phyloP scores from a whole-genome alignment of 768 basidiomycete genomes.

The Pisolithus microcarpus region DNA sequence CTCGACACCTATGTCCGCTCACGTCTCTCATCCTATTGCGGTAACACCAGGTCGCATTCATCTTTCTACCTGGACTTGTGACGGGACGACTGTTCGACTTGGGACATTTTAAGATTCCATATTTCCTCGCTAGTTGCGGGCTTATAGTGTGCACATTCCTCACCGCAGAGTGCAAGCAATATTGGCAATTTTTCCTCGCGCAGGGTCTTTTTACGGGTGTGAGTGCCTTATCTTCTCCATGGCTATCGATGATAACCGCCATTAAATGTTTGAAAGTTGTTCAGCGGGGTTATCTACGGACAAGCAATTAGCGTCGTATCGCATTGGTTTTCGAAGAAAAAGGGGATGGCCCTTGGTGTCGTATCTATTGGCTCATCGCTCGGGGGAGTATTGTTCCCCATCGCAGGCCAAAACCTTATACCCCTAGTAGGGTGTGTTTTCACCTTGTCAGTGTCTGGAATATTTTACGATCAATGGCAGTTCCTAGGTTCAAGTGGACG shows the following conservation, averaged over 20 bases:
- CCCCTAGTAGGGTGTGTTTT: constrained; percentile 44
- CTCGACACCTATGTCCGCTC: background rate
- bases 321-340: constrained; percentile 65
- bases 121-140: constrained; percentile 39
- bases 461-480: background rate
- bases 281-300: constrained; percentile 55
- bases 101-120: constrained; percentile 53
- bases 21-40: background rate
- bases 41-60: constrained; percentile 45
- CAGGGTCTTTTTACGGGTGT: constrained; percentile 67
- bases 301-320: constrained; percentile 53
- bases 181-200: constrained; percentile 74
- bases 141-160: constrained; percentile 55
- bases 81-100: constrained; percentile 69
- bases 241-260: background rate
- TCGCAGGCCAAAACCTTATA: constrained; percentile 50
- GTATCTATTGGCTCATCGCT: constrained; percentile 59
- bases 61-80: constrained; percentile 56
- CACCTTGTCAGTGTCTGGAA: background rate
- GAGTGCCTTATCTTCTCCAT: constrained; percentile 16
- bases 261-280: constrained; percentile 17
- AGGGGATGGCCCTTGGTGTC: constrained; percentile 55
- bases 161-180: constrained; percentile 61
- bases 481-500: constrained; percentile 66
- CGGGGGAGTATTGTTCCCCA: constrained; percentile 65